A percentile compares a stretch with the other conserved stretches of the same genome.
phyloP scores from a whole-genome alignment of 306 rosid species.

The Cyamopsis tetragonoloba region DNA sequence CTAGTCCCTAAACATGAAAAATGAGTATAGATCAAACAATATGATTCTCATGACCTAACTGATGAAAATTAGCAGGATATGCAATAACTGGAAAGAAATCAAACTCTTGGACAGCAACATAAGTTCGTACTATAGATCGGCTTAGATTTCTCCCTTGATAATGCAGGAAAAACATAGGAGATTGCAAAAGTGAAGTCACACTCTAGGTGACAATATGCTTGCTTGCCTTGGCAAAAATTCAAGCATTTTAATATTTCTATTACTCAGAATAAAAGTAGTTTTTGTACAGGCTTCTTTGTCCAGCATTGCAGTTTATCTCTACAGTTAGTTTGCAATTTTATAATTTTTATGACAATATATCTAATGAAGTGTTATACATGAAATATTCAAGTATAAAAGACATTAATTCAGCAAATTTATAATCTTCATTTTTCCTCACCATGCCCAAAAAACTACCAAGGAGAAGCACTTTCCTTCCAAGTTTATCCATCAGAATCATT shows the following conservation, averaged over 20 bases:
- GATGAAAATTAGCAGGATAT: not conserved
- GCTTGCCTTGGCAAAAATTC: not conserved
- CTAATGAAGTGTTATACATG: not conserved
- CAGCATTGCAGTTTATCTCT: not conserved
- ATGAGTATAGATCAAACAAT: constrained; percentile 7
- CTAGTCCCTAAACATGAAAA: constrained; percentile 51
- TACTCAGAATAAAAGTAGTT: not conserved
- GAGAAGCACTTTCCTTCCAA: constrained; percentile 76
- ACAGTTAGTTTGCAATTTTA: constrained; percentile 7
- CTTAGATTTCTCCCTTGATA: not conserved
- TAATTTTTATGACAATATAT: not conserved
- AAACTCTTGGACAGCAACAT: not conserved
- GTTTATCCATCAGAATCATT: constrained; percentile 85
- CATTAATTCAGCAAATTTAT: constrained; percentile 2
- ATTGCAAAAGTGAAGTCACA: not conserved
- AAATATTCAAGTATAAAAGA: not conserved
- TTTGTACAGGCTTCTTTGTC: not conserved
- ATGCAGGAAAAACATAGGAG: not conserved
- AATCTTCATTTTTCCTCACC: constrained; percentile 48
- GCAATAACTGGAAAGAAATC: not conserved
- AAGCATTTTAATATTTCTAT: not conserved
- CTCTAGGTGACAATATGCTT: not conserved
- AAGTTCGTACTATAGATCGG: not conserved
- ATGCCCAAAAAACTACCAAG: constrained; percentile 81
- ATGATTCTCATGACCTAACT: not conserved